Percentiles rank a stretch among this genome's conserved stretches.
These are phyloP conservation scores for Fusarium sp. DNA, from an alignment of 2,329 filamentous ascomycete genomes.

Conservation along the genomic window DNA sequence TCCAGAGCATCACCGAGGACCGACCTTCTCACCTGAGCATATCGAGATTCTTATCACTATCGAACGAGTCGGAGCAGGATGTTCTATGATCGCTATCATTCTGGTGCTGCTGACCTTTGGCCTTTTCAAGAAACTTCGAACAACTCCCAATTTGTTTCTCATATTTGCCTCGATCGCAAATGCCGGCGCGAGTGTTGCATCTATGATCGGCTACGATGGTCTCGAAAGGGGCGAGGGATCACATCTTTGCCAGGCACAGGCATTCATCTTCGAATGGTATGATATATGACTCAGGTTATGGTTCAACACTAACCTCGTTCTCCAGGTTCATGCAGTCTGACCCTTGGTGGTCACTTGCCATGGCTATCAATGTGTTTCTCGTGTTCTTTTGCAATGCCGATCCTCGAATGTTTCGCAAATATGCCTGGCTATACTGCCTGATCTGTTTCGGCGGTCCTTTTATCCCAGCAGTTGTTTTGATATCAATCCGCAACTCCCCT, in stretches of 20 bases:
- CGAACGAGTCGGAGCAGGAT: conserved; percentile 63
- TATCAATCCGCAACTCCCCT: conserved; percentile 62
- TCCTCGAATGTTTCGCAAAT: conserved; percentile 72
- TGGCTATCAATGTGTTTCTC: conserved; percentile 84
- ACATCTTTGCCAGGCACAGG: conserved; percentile 69
- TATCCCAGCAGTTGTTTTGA: conserved; percentile 71
- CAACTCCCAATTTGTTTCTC: conserved; percentile 65
- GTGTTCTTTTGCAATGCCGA: conserved; percentile 68
- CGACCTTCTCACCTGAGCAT: conserved; percentile 49
- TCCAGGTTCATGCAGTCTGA: conserved; percentile 80
- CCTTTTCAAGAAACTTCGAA: conserved; percentile 62
- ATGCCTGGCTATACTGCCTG: conserved; percentile 75
- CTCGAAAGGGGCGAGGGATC: conserved; percentile 64
- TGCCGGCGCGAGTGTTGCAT: conserved; percentile 69
- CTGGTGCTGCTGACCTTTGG: conserved; percentile 62
- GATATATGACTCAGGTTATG: not conserved
- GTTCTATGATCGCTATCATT: conserved; percentile 63
- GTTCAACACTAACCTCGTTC: not conserved
- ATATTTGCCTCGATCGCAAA: conserved; percentile 52
- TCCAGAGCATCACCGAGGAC: conserved; percentile 7
- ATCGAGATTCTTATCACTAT: conserved; percentile 59
- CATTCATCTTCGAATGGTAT: conserved; percentile 73
- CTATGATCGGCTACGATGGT: conserved; percentile 75
- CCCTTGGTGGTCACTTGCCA: conserved; percentile 80
- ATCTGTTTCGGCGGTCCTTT: conserved; percentile 78